Base-by-base conservation (phyloP, 805 yeast genomes). In the Cyberlindnera saturnus region DNA sequence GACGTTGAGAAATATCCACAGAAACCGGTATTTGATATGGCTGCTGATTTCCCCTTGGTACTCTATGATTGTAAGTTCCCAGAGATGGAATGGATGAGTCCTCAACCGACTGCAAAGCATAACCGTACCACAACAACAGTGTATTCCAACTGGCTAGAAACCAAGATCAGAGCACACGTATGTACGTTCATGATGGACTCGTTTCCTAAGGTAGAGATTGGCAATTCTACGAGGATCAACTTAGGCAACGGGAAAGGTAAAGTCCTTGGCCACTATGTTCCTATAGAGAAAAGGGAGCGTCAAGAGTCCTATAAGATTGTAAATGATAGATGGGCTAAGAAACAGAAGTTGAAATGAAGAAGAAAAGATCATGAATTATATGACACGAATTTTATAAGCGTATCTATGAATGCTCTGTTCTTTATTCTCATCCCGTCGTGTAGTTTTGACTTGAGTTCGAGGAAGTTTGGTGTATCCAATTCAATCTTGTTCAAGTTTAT, bases 1-100 rank as follows among this genome's bases (percentile, higher is more conserved):
- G 74, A 91, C 53, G 65, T 77, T 1, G 69, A 67, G 4, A 66
- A 63, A 33, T 68, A 64, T 40, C 87, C 95, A 0, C 64, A 77
- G 28, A 79, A 82, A 50, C 99, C 99, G 1, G 65, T 73, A 3
- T 93, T 84, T 58, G 89, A 81, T 34, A 86, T 91, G 86, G 98
- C 96, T 0, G 76, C 83, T 57, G 98, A 91, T 51, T 66, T 83
- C 6, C 99, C 99, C 1, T 68, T 93, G 52, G 81, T 91, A 4
- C 65, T 93, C 34, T 89, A 83, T 59, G 95, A 91, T 57, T 91
- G 98, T 62, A 77, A 74, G 13, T 93, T 77, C 58, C 78, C 42
- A 7, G 73, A 72, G 3, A 71, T 89, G 64, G 81, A 79, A 49
- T 91, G 96, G 96, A 57, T 37, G 3, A 36, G 41, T 9, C 45